Conservation (phyloP, 495 filamentous ascomycete genomes). For the Aspergillus steynii region DNA sequence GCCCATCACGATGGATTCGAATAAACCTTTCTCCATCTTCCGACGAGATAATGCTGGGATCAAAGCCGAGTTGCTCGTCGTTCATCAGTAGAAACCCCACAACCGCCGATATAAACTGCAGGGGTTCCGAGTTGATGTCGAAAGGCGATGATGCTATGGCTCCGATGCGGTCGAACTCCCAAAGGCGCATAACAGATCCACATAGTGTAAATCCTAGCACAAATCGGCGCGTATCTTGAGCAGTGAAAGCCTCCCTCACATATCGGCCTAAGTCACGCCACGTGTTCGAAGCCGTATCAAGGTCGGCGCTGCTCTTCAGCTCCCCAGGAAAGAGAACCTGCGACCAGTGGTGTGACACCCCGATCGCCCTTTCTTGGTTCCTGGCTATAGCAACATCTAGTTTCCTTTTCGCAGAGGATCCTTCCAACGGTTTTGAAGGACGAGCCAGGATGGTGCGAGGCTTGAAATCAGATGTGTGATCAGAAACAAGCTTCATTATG, state of each 20-base stretch:
- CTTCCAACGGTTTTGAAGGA: slow-evolving; percentile 3
- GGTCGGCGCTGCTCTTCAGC: slow-evolving; percentile 16
- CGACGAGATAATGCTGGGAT: slow-evolving; percentile 37
- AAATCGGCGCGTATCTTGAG: slow-evolving; percentile 21
- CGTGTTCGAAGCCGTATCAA: slow-evolving; percentile 9
- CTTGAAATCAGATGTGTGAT: background rate
- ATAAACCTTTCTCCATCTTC: slow-evolving; percentile 34
- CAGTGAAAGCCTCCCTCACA: slow-evolving; percentile 11
- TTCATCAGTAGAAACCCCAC: slow-evolving; percentile 45
- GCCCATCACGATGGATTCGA: slow-evolving; percentile 32
- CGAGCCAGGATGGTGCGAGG: background rate
- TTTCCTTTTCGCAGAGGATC: slow-evolving; percentile 3
- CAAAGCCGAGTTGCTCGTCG: slow-evolving; percentile 45
- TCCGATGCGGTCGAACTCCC: slow-evolving; percentile 45
- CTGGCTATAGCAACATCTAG: slow-evolving; percentile 22
- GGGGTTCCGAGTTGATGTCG: slow-evolving; percentile 45
- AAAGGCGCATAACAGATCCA: slow-evolving; percentile 20
- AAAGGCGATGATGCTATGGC: slow-evolving; percentile 41
- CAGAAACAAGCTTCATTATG: background rate
- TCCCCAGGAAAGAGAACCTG: slow-evolving; percentile 20
- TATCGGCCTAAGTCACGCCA: slow-evolving; percentile 18
- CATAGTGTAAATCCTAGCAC: slow-evolving; percentile 23
- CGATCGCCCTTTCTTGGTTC: slow-evolving; percentile 38
- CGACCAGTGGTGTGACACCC: slow-evolving; percentile 10
- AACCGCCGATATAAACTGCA: slow-evolving; percentile 43